Evolutionary conservation across 768 basidiomycete species (phyloP).

Genomic region (Mycena galericulata): DNA sequence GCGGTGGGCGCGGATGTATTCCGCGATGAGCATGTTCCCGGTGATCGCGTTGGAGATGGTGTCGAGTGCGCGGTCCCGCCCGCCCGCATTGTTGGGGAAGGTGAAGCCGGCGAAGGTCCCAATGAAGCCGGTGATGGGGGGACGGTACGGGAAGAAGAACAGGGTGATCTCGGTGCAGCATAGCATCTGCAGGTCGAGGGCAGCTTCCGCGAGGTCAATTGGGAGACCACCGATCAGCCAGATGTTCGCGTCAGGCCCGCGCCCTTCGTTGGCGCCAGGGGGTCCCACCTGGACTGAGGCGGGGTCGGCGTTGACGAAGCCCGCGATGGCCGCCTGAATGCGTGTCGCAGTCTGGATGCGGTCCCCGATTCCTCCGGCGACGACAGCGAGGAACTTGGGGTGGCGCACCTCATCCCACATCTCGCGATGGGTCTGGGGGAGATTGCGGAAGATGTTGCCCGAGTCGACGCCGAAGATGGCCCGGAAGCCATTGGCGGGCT

Average conservation of each 20-base stretch:
- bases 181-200: not conserved
- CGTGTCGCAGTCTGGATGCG: not conserved
- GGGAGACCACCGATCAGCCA: not conserved
- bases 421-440: not conserved
- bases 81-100: not conserved
- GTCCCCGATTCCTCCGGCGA: not conserved
- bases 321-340: not conserved
- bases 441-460: not conserved
- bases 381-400: not conserved
- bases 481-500: not conserved
- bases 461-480: not conserved
- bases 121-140: not conserved
- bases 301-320: not conserved
- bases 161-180: no score
- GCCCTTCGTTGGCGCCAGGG: not conserved
- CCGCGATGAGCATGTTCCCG: not conserved
- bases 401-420: not conserved
- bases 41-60: not conserved
- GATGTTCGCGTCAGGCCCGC: not conserved
- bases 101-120: constrained; percentile 1
- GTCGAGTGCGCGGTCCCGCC: not conserved
- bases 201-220: not conserved
- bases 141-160: not conserved
- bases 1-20: not conserved
- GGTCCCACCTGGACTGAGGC: not conserved